Percentiles rank a stretch among this genome's conserved stretches.
Conservation (phyloP, 257 asterid species). For the Capsicum rhomboideum region DNA sequence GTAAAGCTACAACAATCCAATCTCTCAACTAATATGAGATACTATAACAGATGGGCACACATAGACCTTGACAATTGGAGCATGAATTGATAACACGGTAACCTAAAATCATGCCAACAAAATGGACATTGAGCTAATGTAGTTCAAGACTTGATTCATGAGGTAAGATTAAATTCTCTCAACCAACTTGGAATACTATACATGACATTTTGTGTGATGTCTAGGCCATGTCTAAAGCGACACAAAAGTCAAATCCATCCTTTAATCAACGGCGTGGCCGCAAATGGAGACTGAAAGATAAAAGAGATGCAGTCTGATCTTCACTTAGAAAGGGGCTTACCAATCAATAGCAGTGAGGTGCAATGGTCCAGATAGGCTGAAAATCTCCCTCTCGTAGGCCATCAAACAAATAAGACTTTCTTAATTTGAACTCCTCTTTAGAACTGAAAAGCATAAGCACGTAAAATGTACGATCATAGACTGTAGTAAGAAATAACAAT, state of each 20-base stretch:
- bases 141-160: too few species aligned
- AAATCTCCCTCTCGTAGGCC: conserved; percentile 46
- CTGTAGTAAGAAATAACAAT: too few species aligned
- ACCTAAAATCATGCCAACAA: not conserved
- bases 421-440: not conserved
- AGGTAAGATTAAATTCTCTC: too few species aligned
- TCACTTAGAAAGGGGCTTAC: conserved; percentile 15
- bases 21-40: not conserved
- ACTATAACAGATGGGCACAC: not conserved
- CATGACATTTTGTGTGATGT: too few species aligned
- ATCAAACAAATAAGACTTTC: not conserved
- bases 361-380: conserved; percentile 50
- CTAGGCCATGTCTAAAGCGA: not conserved
- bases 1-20: not conserved
- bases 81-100: not conserved
- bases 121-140: too few species aligned
- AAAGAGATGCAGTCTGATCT: not conserved
- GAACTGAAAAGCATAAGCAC: not conserved
- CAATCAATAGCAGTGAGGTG: conserved; percentile 49
- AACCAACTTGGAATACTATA: too few species aligned
- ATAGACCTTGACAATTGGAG: not conserved
- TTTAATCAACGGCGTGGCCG: too few species aligned
- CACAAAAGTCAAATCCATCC: too few species aligned
- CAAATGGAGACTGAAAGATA: too few species aligned
- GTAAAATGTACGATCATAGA: not conserved